Base-by-base conservation (phyloP, 768 basidiomycete species). In the Podaxis carcinomalis region DNA sequence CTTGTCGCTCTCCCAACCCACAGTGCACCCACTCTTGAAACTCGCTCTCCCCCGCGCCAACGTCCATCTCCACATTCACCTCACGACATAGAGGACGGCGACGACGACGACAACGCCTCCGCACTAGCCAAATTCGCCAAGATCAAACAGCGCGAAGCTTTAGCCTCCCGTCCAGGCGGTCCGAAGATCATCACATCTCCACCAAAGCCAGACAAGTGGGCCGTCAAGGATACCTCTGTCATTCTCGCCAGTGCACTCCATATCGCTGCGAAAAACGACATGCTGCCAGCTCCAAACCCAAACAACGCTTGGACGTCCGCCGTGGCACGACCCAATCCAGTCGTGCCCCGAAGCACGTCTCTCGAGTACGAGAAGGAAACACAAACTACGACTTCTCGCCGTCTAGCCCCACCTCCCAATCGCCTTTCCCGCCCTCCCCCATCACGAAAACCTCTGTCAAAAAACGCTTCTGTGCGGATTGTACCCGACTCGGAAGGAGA, bases 181-280 rank as follows among this genome's bases (percentile, higher is more conserved):
- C 74, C 78, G 35, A 79, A 70, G 74, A 76, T 75, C 69, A 81
- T 72, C 68, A 80, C 70, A 67, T 71, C 74, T 50, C 74, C 76
- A 14, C 80, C 80, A n/a, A 78, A 86, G 55, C 90, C 91, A 44
- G 81, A 85, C 67, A 85, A 79, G 79, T 90, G 88, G 88, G 70
- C 71, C 61, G 83, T 91, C 62, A 89, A 89, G 68, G 90, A 92
- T 73, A 94, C 93, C 49, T 88, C 91, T 19, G 93, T 94, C 54
- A 90, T 92, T 73, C 88, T 93, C 68, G 93, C 92, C 9, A 83
- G 83, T 67, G 93, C 92, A 32, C 90, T 95, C 68, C 77, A 79
- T 11, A 59, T 65, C 85, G 93, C 92, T 19, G 89, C 82, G 21
- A 76, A 74, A 70, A 58, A 61, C 49, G 76, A 78, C 61, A 69